Evolutionary conservation across 768 basidiomycete species (phyloP), one percentile per base, ranked within the genome.

Genomic region (Leccinum disarticulatum): DNA sequence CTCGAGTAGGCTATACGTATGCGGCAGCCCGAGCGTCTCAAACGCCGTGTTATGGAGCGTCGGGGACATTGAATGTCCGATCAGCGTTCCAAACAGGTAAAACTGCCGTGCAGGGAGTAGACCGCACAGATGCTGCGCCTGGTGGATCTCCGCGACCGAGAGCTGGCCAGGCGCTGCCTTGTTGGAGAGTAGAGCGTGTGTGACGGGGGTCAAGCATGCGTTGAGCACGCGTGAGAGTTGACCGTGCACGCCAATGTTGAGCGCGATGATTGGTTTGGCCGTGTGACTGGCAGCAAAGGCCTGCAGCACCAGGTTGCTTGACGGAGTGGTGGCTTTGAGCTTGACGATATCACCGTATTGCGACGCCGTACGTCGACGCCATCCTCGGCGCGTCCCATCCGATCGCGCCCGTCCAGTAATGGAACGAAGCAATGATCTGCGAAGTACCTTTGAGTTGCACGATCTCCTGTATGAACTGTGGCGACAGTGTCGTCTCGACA

Each of bases 91-190:
- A 66, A 97, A 92, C 53, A 98, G 81, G 79, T 85, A 93, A 79
- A 91, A 96, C 53, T 80, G 79, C 62, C 82, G 85, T 3, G 85
- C 64, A 3, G 93, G 92, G 7, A 91, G 79, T 49, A 89, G 78
- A 2, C 97, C 96, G 22, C 95, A 76, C 11, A 98, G 81, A 68
- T 90, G 80, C 43, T 97, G 79, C 0, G 89, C 93, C 33, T 79
- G 78, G 66, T 96, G 91, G 55, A 98, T 91, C 73, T 98, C 84
- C 9, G 81, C 84, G 73, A 93, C 91, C 5, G 93, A 87, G 31
- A 98, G 81, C 70, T 98, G 96, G 7, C 97, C 97, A 2, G 96
- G 95, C 0, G 95, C 97, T 0, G 96, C 93, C 62, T 87, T 86
- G 57, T 78, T 80, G 0, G 94, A 93, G n/a, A 96, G 82, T 4